These are phyloP conservation scores for Penicillium sp. DNA, from an alignment of 2,329 filamentous ascomycete species.

Conservation along the genomic window DNA sequence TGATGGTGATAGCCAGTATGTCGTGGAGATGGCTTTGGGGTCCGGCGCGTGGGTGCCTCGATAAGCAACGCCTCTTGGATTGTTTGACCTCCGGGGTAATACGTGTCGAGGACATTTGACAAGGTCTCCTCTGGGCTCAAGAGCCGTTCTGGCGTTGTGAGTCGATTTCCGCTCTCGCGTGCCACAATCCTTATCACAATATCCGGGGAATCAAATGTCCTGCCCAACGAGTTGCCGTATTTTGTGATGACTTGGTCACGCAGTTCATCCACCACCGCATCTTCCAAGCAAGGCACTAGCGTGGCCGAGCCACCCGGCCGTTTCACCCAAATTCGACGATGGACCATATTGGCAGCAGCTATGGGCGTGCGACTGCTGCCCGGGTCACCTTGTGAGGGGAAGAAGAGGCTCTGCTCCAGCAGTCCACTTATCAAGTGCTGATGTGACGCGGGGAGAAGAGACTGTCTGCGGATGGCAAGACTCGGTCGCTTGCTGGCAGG, in stretches of 20 bases:
- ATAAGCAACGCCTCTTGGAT: slow-evolving; percentile 90
- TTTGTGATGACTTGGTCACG: slow-evolving; percentile 89
- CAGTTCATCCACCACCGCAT: slow-evolving; percentile 91
- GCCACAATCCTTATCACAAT: slow-evolving; percentile 74
- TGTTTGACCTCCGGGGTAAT: slow-evolving; percentile 82
- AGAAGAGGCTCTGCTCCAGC: slow-evolving; percentile 28
- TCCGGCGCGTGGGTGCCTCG: slow-evolving; percentile 74
- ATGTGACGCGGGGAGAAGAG: slow-evolving; percentile 40
- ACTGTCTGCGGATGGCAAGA: slow-evolving; percentile 39
- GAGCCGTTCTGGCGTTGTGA: slow-evolving; percentile 60
- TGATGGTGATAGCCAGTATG: slow-evolving; percentile 48
- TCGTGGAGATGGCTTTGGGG: slow-evolving; percentile 77
- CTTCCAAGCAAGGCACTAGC: slow-evolving; percentile 78
- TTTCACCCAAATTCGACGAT: slow-evolving; percentile 90
- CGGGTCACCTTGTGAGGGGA: slow-evolving; percentile 24
- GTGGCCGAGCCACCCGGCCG: slow-evolving; percentile 83
- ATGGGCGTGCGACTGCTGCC: slow-evolving; percentile 18
- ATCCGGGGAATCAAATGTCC: slow-evolving; percentile 87
- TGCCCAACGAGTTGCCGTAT: slow-evolving; percentile 89
- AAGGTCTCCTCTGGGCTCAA: slow-evolving; percentile 87
- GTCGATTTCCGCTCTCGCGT: slow-evolving; percentile 56
- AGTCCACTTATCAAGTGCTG: slow-evolving; percentile 40
- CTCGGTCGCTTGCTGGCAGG: slow-evolving; percentile 33
- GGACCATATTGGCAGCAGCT: slow-evolving; percentile 35
- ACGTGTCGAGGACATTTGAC: slow-evolving; percentile 72